Conservation (phyloP, 2,329 filamentous ascomycete genomes). For the Cladosporium sp. region DNA sequence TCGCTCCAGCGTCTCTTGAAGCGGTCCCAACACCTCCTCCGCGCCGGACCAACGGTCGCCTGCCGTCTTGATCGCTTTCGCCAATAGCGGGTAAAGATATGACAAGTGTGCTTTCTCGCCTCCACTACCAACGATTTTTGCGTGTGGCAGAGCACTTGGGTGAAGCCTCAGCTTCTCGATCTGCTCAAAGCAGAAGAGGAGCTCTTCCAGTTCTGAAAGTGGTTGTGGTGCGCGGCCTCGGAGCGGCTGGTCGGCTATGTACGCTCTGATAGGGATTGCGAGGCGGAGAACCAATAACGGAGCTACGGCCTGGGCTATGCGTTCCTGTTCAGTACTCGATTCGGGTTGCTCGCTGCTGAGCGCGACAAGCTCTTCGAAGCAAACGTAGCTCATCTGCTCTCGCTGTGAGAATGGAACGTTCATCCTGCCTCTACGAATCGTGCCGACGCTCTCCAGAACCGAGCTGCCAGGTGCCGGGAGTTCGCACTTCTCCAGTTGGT, state of each 20-base stretch:
- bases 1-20: slow-evolving; percentile 44
- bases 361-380: slow-evolving; percentile 69
- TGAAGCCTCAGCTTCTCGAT: slow-evolving; percentile 70
- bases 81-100: slow-evolving; percentile 75
- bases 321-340: slow-evolving; percentile 45
- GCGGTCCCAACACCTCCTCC: slow-evolving; percentile 49
- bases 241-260: slow-evolving; percentile 87
- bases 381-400: slow-evolving; percentile 73
- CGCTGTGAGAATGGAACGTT: slow-evolving; percentile 65
- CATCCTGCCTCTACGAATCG: slow-evolving; percentile 69
- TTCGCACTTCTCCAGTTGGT: slow-evolving; percentile 65
- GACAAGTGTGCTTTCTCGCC: slow-evolving; percentile 69
- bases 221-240: slow-evolving; percentile 88
- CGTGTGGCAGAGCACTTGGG: slow-evolving; percentile 44
- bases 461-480: slow-evolving; percentile 52
- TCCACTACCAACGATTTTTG: slow-evolving; percentile 29
- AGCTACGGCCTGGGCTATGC: slow-evolving; percentile 72
- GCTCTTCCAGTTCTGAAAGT: slow-evolving; percentile 73
- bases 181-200: slow-evolving; percentile 68
- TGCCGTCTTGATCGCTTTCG: slow-evolving; percentile 63
- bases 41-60: slow-evolving; percentile 58
- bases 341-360: slow-evolving; percentile 30
- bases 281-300: slow-evolving; percentile 81
- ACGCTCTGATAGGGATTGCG: slow-evolving; percentile 76
- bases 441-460: slow-evolving; percentile 64